Evolutionary conservation across 140 eudicot genomes (phyloP).

Genomic region (Oenanthe javanica): DNA sequence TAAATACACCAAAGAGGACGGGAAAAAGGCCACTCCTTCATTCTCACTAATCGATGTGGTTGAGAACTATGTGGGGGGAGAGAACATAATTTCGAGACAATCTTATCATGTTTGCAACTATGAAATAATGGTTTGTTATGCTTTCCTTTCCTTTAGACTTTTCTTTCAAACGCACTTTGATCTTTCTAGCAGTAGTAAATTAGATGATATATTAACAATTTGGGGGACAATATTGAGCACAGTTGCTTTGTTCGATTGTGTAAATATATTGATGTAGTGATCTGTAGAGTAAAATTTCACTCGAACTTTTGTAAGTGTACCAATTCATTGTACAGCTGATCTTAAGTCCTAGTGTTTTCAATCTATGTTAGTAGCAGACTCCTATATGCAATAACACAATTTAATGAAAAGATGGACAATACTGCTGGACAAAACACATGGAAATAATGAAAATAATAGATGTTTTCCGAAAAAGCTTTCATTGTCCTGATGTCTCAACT

Average conservation of each 20-base stretch:
- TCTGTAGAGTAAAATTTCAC: not conserved
- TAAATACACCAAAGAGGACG: constrained; percentile 8
- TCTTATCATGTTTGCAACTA: constrained; percentile 10
- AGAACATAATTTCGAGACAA: constrained; percentile 14
- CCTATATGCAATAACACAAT: not conserved
- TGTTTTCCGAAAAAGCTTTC: not conserved
- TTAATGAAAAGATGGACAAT: not conserved
- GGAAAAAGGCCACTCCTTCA: not conserved
- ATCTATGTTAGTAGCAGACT: not conserved
- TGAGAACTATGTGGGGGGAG: constrained; percentile 15
- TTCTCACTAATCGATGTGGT: constrained; percentile 10
- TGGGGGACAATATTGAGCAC: not conserved
- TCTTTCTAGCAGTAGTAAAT: not conserved
- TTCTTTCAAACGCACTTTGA: not conserved
- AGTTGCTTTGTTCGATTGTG: not conserved
- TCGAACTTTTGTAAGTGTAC: not conserved
- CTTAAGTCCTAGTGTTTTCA: not conserved
- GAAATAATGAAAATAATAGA: not conserved
- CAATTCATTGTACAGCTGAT: not conserved
- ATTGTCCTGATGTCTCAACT: not conserved
- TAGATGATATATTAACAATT: not conserved
- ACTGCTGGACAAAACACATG: not conserved
- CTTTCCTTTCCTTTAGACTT: not conserved
- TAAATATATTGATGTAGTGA: not conserved
- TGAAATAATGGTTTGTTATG: constrained; percentile 15